Base-by-base conservation (phyloP, 2,329 filamentous ascomycete genomes). In the Botrytis sinoallii region DNA sequence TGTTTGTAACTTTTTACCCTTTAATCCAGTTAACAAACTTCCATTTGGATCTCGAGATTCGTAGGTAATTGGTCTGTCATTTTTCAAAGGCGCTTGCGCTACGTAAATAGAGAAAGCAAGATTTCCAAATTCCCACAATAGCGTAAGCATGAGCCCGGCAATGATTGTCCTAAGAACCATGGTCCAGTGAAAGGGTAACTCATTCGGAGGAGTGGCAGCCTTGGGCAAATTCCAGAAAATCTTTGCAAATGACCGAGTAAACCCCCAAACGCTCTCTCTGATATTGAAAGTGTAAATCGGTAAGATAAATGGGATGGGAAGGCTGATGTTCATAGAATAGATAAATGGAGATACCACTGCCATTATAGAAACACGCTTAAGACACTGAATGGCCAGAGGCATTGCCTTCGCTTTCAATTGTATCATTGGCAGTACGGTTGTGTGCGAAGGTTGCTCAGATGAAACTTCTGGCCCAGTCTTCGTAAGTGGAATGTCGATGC, bases 41-140 rank as follows among this genome's bases (percentile, higher is more conserved):
- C 94, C 94, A 79, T 97, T 98, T 0, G 95, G 93, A 82, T 98
- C 95, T 80, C 93, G 96, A 25, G 94, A 93, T 77, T 95, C 93
- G 29, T 88, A 88, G 0, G 94, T 97, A 73, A 98, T 87, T 6
- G 95, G 94, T 79, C 91, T 88, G n/a, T 88, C 91, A 77, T 93
- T 93, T 84, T 97, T 97, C 71, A 97, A 81, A 0, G 95, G 95
- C 78, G 92, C 90, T 81, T 92, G 91, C 40, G 91, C 89, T 79
- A 97, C 89, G 82, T 94, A 94, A n/a, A 91, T 83, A 8, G 92
- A 91, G 81, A 98, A 97, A 40, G 92, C 88, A 42, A 88, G 84
- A 80, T 96, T 97, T 59, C 91, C 90, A 38, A 91, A 85, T 73
- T 93, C 88, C 94, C 95, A 97, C 46, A 97, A 83, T 32, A 92